A percentile compares a stretch with the other conserved stretches of the same genome.
Evolutionary conservation across 129 eudicot genomes (phyloP).

Genomic region (Pseudognaphalium luteoalbum): DNA sequence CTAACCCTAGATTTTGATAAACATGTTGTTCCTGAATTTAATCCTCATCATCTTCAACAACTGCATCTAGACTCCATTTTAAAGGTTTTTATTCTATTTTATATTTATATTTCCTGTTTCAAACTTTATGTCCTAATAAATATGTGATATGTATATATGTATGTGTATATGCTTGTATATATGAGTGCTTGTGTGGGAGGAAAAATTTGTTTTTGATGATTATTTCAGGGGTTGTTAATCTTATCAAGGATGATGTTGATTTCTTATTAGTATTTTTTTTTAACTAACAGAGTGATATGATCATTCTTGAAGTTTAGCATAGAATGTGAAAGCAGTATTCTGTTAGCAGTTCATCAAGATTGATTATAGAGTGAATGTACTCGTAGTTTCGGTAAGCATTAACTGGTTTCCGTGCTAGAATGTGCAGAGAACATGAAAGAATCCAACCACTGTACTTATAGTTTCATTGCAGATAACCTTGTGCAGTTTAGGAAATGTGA

Average conservation of each 20-base stretch:
- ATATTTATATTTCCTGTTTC: not conserved
- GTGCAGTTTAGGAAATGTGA: not conserved
- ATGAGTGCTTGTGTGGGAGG: not conserved
- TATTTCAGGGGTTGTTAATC: not conserved
- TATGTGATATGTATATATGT: not conserved
- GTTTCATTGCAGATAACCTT: not conserved
- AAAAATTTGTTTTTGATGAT: not conserved
- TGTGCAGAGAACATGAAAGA: not conserved
- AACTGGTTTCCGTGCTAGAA: not conserved
- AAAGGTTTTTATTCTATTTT: slow-evolving; percentile 31
- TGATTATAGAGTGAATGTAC: too few relatives aligned
- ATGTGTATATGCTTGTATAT: not conserved
- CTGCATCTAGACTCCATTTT: slow-evolving; percentile 40
- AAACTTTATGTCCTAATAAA: not conserved
- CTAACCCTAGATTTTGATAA: slow-evolving; percentile 31
- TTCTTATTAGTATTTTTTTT: too few relatives aligned
- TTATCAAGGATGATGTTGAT: not conserved
- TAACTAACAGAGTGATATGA: too few relatives aligned
- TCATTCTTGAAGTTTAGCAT: too few relatives aligned
- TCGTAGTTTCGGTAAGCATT: not conserved
- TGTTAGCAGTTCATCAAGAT: too few relatives aligned
- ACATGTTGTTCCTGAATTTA: slow-evolving; percentile 35
- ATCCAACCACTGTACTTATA: not conserved
- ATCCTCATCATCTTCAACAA: slow-evolving; percentile 41
- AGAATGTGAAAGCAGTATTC: too few relatives aligned